Base-by-base conservation (phyloP, 2,329 filamentous ascomycete species). In the Domatiomyces catenatus region DNA sequence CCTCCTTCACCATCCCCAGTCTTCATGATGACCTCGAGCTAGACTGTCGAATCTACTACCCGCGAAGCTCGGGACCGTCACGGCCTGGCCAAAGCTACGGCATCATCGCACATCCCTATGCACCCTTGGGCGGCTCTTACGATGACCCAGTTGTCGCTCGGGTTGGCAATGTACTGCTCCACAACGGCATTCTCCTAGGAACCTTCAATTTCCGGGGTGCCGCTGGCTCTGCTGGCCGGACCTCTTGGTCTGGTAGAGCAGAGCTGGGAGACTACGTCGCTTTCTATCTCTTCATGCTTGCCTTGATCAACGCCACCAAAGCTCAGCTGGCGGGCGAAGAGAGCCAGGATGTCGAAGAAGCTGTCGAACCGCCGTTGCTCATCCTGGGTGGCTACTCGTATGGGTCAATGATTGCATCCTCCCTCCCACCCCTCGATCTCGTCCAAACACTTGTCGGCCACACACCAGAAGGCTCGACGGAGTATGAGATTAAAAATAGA, bases 201-300 rank as follows among this genome's bases (percentile, higher is more conserved):
- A 94, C 87, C 0, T 95, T 96, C 67, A 95, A 96, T 62, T 95
- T 96, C 64, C 77, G 89, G 67, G 90, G 90, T 47, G 86, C 86
- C 0, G 76, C 78, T 22, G 73, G 73, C 22, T 92, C 86, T 0
- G 76, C 78, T 49, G 88, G 88, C 4, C 76, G 76, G 47, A 94
- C 89, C 0, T 90, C 85, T 20, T 98, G 90, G 90, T 87, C 85
- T 1, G 83, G 82, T 3, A 84, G 79, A 58, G 77, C 86, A 0
- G 92, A 96, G 63, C 71, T 82, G 32, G 78, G 77, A 42, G 92
- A 98, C 64, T 96, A 93, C 66, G 76, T 78, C 48, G 86, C 87
- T 8, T 77, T 94, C 22, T 77, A 82, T n/a, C 87, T 81, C 7
- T 90, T 94, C 62, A 71, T 93, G 59, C 67, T 83, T 42, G 52